Evolutionary conservation across 441 rosid species (phyloP), one percentile per base, ranked within the genome.

Genomic region (Dalechampia spathulata): DNA sequence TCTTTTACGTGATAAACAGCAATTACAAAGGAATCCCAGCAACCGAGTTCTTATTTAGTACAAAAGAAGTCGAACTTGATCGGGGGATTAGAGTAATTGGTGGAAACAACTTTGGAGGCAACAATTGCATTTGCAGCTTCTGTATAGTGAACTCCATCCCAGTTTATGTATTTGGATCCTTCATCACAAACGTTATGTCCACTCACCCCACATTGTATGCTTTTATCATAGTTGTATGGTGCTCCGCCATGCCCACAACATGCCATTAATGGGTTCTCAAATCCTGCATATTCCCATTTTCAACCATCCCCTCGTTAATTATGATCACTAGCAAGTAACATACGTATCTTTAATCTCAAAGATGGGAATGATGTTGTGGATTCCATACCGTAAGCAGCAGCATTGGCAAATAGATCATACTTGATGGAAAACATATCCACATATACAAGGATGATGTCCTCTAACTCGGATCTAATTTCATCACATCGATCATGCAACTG

Each of bases 111-210:
- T 43, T 60, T 72, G 52, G 73, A 64, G 14, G 80, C 71, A 22
- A 78, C 55, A 22, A 69, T 28, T 0, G 66, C 62, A 64, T 79
- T 81, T 27, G 95, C 88, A 17, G 83, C 88, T 64, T 83, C 86
- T 4, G 85, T 83, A 60, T 76, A 78, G 58, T 81, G 90, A 75
- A 81, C 75, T 10, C 90, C 90, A 61, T 83, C 86, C 90, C 87
- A 83, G 25, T 70, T 73, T 61, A 81, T 67, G 37, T 67, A 73
- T 15, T 68, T 62, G 4, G 74, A 58, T 52, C 77, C 79, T 49
- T 71, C 56, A 2, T 44, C 57, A 55, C 87, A 83, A 17, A 69
- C 75, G 6, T 53, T 65, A 66, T 61, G 60, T 7, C 83, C 79
- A n/a, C 67, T 49, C 45, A 43, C 61, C 9, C 88, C 85, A 34